A percentile compares a stretch with the other conserved stretches of the same genome.
phyloP scores from a whole-genome alignment of 768 basidiomycete genomes.

The Suillus weaverae region DNA sequence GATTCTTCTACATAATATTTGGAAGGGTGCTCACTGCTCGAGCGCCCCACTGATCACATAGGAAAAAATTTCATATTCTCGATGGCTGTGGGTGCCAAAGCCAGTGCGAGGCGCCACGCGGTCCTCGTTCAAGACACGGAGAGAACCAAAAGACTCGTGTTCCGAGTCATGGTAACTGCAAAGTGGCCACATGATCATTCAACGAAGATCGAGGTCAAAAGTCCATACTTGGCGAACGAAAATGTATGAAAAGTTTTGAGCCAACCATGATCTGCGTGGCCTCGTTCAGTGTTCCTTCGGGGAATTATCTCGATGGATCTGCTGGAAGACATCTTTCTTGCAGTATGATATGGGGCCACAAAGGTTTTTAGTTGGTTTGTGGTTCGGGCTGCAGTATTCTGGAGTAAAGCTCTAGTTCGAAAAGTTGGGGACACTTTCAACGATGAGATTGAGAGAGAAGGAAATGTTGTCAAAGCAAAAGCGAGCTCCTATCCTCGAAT shows the following conservation, averaged over 20 bases:
- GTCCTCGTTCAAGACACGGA: slow-evolving; percentile 93
- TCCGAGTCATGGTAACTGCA: slow-evolving; percentile 58
- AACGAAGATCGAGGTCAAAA: slow-evolving; percentile 18
- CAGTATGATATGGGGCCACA: not conserved
- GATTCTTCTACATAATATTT: not conserved
- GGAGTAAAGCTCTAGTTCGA: not conserved
- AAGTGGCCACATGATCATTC: slow-evolving; percentile 8
- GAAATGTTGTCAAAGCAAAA: not conserved
- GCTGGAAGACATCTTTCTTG: slow-evolving; percentile 17
- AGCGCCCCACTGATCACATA: slow-evolving; percentile 80
- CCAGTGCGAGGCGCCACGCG: slow-evolving; percentile 75
- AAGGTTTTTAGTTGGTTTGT: not conserved
- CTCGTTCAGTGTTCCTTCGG: slow-evolving; percentile 63
- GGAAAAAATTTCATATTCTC: slow-evolving; percentile 89
- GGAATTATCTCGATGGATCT: slow-evolving; percentile 40
- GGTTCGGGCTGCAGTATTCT: not conserved
- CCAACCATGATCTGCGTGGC: slow-evolving; percentile 81
- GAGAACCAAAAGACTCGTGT: slow-evolving; percentile 64
- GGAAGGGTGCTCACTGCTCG: slow-evolving; percentile 61
- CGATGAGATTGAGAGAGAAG: not conserved
- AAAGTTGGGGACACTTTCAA: not conserved
- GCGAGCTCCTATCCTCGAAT: slow-evolving; percentile 1
- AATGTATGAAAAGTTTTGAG: slow-evolving; percentile 88
- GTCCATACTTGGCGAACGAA: slow-evolving; percentile 63
- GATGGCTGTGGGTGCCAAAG: slow-evolving; percentile 83